Base-by-base conservation (phyloP, 176 grass and related monocot genomes). In the Bonia amplexicaulis region DNA sequence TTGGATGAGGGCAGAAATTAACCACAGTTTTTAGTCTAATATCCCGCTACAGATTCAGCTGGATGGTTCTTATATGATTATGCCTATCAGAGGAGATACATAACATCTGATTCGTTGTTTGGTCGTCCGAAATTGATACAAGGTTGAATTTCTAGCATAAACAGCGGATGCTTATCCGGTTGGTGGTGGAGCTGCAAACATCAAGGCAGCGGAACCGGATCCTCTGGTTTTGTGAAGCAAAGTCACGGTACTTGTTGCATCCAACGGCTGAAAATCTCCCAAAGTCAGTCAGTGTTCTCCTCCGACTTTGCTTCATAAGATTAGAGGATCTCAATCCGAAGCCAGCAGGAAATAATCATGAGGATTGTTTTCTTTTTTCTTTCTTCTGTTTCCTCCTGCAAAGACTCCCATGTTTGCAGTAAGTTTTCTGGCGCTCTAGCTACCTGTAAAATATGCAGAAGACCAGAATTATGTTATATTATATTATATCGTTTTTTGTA, bases 381-480 rank as follows among this genome's bases (percentile, higher is more conserved):
- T 79, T n/a, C 22, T 39, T 2, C 0, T 1, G 35, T 66, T 72
- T 72, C 52, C 39, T 82, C 57, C 35, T 39, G 46, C 79, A 71
- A 77, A 44, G 9, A 6, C n/a, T 73, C 13, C 58, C 73, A 9
- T 40, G 51, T 31, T 55, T 84, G 72, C 22, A 2, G 42, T 12
- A 65, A 44, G 29, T 33, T 76, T 58, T 57, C 11, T 76, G 73
- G 19, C 48, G 71, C 20, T 49, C 41, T 81, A 81, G 78, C 51
- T 82, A 84, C 69, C 74, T 87, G 85, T 90, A 90, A 74, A 67
- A 87, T 83, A 90, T 90, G 80, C 85, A 33, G 31, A 33, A 33
- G 31, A 33, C 3, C 31, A 33, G 31, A 33, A 33, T 33, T 33
- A 33, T 33, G 31, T 33, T 33, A 33, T 33, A 33, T 53, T 2